These are phyloP conservation scores for Tylopilus rubrobrunneus DNA, from an alignment of 768 basidiomycete species.

Conservation along the genomic window DNA sequence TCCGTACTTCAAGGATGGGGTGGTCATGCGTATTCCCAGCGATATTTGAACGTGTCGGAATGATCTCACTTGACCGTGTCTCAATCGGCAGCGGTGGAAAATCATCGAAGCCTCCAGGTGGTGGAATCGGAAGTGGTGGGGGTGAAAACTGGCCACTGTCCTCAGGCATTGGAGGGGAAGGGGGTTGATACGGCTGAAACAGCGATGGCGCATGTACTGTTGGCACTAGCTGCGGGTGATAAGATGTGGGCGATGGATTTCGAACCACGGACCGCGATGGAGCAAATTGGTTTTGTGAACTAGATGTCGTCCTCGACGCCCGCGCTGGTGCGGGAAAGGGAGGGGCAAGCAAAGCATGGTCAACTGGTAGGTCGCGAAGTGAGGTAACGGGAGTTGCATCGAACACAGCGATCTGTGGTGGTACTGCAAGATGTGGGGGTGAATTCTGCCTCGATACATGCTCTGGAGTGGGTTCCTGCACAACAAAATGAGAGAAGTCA, in stretches of 20 bases:
- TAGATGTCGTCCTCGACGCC: slow-evolving; percentile 21
- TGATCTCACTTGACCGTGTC: slow-evolving; percentile 25
- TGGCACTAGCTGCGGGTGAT: slow-evolving; percentile 15
- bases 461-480: slow-evolving; percentile 23
- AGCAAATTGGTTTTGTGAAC: slow-evolving; percentile 20
- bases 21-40: not conserved
- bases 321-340: slow-evolving; percentile 27
- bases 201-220: slow-evolving; percentile 18
- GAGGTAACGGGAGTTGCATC: slow-evolving; percentile 25
- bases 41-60: slow-evolving; percentile 17
- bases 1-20: slow-evolving; percentile 15
- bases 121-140: slow-evolving; percentile 28
- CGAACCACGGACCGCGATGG: slow-evolving; percentile 12
- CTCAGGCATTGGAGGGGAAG: slow-evolving; percentile 15
- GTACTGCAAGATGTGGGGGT: slow-evolving; percentile 11
- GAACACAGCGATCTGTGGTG: slow-evolving; percentile 30
- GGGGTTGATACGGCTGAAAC: slow-evolving; percentile 23
- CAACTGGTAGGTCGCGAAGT: slow-evolving; percentile 23
- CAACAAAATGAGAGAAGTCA: too few relatives aligned
- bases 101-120: slow-evolving; percentile 24
- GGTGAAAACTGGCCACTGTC: slow-evolving; percentile 24
- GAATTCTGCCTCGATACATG: slow-evolving; percentile 9
- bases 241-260: slow-evolving; percentile 1
- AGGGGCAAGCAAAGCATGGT: slow-evolving; percentile 25
- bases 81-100: slow-evolving; percentile 20